Base-by-base conservation (phyloP, 306 rosid genomes). In the Quercus berberidifolia region DNA sequence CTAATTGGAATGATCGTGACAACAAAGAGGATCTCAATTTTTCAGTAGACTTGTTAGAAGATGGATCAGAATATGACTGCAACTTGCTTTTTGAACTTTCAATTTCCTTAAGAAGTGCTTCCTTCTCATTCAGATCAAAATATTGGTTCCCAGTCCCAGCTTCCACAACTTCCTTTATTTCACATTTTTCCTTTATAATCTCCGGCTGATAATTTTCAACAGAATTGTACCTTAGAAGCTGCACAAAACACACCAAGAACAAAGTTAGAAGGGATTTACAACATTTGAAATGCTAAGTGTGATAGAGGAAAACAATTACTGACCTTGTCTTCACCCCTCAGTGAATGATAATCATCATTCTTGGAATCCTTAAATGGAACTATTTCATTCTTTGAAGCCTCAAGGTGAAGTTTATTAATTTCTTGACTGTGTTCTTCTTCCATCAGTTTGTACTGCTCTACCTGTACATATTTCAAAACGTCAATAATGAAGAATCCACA, bases 31-130 rank as follows among this genome's bases (percentile, higher is more conserved):
- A 90, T 77, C 97, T 91, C 78, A 93, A 69, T 79, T 86, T 91
- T 59, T 95, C 97, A 5, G 92, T 86, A 52, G 99, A 95, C 85
- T 71, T 93, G 79, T 35, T 89, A 30, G 69, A 76, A 69, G 88
- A 85, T 74, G 81, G 85, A 60, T 87, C 94, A 35, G 86, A 68
- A 30, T 68, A 79, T 67, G 88, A 38, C 79, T 87, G 90, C 83
- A 95, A 78, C 90, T 88, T 93, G 87, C 84, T 85, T 83, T 89
- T 93, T 79, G 91, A 73, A 78, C 74, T 83, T 70, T 93, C 96
- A 83, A 91, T 90, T 85, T 95, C 99, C 82, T 86, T 89, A 15
- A 95, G 92, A 77, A 95, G 98, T 81, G 80, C 91, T 88, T 93
- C 97, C 84, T 93, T 95, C 93, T 93, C 98, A 72, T 77, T 76